Conservation (phyloP, 345 rosid genomes). For the Stellera chamaejasme region DNA sequence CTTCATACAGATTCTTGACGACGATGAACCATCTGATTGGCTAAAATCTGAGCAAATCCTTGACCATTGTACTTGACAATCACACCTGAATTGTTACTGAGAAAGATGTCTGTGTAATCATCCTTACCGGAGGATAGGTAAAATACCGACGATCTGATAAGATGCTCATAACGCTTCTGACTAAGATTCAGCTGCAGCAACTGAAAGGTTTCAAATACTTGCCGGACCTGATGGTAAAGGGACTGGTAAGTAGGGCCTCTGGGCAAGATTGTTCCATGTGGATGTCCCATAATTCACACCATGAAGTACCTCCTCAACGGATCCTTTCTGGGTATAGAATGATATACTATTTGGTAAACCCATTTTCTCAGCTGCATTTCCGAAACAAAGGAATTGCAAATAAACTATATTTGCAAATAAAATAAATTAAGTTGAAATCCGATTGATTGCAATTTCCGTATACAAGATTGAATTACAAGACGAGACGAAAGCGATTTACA, state of each 20-base stretch:
- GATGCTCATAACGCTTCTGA: constrained; percentile 17
- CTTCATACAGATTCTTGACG: constrained; percentile 34
- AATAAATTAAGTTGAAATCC: no score
- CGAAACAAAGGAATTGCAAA: not conserved
- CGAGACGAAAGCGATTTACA: no score
- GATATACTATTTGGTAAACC: constrained; percentile 25
- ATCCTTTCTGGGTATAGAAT: constrained; percentile 48
- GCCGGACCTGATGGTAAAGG: constrained; percentile 57
- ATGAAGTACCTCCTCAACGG: constrained; percentile 23
- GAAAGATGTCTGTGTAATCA: constrained; percentile 47
- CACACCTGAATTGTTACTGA: constrained; percentile 32
- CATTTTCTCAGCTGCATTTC: constrained; percentile 43
- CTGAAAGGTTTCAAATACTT: constrained; percentile 52
- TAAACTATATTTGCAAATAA: not conserved
- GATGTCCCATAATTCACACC: constrained; percentile 60
- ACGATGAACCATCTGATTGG: constrained; percentile 42
- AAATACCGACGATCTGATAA: constrained; percentile 37
- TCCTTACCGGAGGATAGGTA: constrained; percentile 71
- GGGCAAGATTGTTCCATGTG: constrained; percentile 43
- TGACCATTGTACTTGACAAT: constrained; percentile 33
- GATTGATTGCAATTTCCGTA: no score
- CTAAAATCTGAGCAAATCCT: constrained; percentile 39
- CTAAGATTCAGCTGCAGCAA: constrained; percentile 39
- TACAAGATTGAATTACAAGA: not conserved
- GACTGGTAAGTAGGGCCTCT: constrained; percentile 36